Evolutionary conservation across 2,329 filamentous ascomycete species (phyloP).

Genomic region (Biscogniauxia marginata): DNA sequence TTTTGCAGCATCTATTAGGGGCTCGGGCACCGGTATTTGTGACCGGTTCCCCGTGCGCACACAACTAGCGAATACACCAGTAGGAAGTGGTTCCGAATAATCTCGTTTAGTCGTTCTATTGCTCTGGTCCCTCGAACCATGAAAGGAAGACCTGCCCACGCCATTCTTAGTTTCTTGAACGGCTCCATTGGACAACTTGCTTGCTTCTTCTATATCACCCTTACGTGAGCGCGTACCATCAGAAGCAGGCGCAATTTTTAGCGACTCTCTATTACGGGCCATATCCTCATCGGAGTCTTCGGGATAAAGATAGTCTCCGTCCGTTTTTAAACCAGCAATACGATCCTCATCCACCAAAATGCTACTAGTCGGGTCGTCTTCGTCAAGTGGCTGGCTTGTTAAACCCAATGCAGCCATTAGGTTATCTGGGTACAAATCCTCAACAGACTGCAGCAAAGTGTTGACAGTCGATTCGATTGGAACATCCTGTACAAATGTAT

Average conservation of each 20-base stretch:
- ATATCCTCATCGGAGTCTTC: constrained; percentile 56
- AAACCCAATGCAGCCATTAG: constrained; percentile 50
- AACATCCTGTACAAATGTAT: constrained; percentile 59
- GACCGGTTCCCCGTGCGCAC: constrained; percentile 38
- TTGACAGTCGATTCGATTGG: constrained; percentile 61
- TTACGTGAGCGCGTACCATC: constrained; percentile 1
- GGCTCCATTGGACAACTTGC: background rate
- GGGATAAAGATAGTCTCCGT: constrained; percentile 47
- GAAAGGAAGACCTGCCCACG: background rate
- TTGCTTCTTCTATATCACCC: background rate
- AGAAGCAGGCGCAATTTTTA: constrained; percentile 3
- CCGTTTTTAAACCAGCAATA: constrained; percentile 46
- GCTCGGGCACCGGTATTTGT: constrained; percentile 37
- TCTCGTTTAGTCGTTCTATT: constrained; percentile 4
- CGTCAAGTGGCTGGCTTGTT: constrained; percentile 29
- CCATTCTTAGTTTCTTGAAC: background rate
- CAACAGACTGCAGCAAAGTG: constrained; percentile 78
- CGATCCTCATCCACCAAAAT: constrained; percentile 65
- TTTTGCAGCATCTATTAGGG: constrained; percentile 41
- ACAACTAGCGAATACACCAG: constrained; percentile 44
- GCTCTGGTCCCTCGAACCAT: constrained; percentile 1
- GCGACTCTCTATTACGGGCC: constrained; percentile 9
- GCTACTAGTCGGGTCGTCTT: constrained; percentile 39
- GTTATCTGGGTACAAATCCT: constrained; percentile 77
- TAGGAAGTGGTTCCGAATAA: constrained; percentile 20